Base-by-base conservation (phyloP, 495 filamentous ascomycete genomes). In the Penicillium longicatenatum region DNA sequence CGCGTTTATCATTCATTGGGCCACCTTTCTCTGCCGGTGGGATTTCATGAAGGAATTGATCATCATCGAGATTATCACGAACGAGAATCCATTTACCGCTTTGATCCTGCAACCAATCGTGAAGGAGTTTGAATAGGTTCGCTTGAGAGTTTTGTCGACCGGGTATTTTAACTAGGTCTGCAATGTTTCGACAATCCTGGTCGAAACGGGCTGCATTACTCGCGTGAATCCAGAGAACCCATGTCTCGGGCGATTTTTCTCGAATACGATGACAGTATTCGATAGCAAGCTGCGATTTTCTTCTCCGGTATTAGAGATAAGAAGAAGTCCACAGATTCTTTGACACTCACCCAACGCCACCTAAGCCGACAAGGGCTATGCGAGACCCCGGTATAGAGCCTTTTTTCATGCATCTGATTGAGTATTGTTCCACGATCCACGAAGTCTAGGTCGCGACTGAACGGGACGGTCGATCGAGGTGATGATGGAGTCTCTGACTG, bases 221-320 rank as follows among this genome's bases (percentile, higher is more conserved):
- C 2, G 74, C 72, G 59, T 77, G 73, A 6, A 82, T 61, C 80
- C 82, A 84, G 61, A 84, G 78, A 9, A 83, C 72, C 70, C 70
- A 79, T 20, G 71, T 80, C 22, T 69, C 44, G 4, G 73, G 76
- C n/a, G 64, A 77, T 43, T 74, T 59, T 6, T 42, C 31, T 60
- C 63, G 68, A 11, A 62, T 52, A 54, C 59, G 65, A 55, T 79
- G 78, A 19, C 57, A 37, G 50, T 76, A 69, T 57, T 79, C 68
- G 45, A 78, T 73, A 9, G 74, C 75, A 50, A 77, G 60, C 44
- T 75, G 72, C 17, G 74, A 68, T 55, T 76, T 78, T 8, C 75
- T 75, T 35, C 26, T 26, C 3, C 57, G n/a, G 14, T 50, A 30
- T 49, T 29, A 61, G 44, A 10, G 24, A 3, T 31, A 2, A 9